Evolutionary conservation across 1,139 yeast genomes (phyloP), one percentile per base, ranked within the genome.

Genomic region (Suhomyces atakaporum): DNA sequence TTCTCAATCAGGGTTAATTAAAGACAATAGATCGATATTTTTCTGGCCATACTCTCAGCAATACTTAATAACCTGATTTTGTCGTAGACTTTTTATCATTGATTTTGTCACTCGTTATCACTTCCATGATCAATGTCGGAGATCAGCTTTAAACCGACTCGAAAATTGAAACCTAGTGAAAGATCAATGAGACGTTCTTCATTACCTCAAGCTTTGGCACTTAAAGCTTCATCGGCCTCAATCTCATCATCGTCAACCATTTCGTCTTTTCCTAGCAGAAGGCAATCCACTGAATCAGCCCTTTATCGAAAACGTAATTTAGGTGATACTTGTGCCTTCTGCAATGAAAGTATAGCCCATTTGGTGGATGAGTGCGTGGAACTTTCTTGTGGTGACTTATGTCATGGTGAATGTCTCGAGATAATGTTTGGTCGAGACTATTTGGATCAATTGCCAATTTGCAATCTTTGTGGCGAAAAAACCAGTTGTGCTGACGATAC

Each of bases 351-450:
- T 3, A 44, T 63, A 23, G 38, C 44, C 3, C 22, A 27, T 7
- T 35, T 27, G 18, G 64, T 62, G 7, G 65, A 61, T 29, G 48
- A 46, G 11, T 41, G 55, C n/a, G 37, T 62, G 14, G 56, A 51
- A 30, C 47, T 63, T 27, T 47, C 54, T 4, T 63, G 69, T 37
- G 45, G 49, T 9, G 67, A 63, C 44, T 35, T 44, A 23, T 58
- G 64, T 33, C 69, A 63, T 40, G 50, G 56, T 32, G 60, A 60
- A 26, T 63, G 69, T 38, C 51, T 60, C 14, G 39, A 40, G 7
- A 37, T 44, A 10, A 46, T 47, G 44, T 36, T 45, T 14, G 46
- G 41, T 10, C 40, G 40, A 11, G 43, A 46, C 29, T 36, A 39
- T 30, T 31, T 45, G 27, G 36, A 36, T 19, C 36, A 31, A 9